A percentile compares a stretch with the other conserved stretches of the same genome.
Evolutionary conservation across 2,329 filamentous ascomycete species (phyloP).

Genomic region (Fusarium sacchari): DNA sequence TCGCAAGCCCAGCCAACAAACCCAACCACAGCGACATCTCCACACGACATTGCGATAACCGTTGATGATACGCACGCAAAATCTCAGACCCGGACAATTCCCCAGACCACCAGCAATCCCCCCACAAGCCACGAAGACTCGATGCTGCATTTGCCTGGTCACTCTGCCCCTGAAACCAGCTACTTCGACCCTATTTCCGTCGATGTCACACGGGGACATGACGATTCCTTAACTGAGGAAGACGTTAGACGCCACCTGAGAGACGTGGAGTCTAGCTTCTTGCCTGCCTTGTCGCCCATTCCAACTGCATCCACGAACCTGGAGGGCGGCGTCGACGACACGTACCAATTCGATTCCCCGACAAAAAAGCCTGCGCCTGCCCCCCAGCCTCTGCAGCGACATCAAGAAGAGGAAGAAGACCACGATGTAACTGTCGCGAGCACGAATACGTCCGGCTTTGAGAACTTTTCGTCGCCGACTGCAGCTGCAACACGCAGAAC

Average conservation of each 20-base stretch:
- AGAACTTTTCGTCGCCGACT: slow-evolving; percentile 65
- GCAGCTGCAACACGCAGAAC: slow-evolving; percentile 64
- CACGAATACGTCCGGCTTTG: slow-evolving; percentile 61
- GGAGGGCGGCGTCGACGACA: slow-evolving; percentile 60
- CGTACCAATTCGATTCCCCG: slow-evolving; percentile 65
- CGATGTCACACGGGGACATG: slow-evolving; percentile 46
- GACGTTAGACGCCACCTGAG: slow-evolving; percentile 66
- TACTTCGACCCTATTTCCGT: slow-evolving; percentile 54
- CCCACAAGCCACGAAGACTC: slow-evolving; percentile 28
- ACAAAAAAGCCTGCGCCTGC: slow-evolving; percentile 46
- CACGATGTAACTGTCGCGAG: slow-evolving; percentile 46
- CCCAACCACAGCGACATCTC: slow-evolving; percentile 19
- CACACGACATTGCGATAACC: slow-evolving; percentile 31
- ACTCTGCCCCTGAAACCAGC: slow-evolving; percentile 51
- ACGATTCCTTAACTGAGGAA: slow-evolving; percentile 64
- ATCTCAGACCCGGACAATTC: slow-evolving; percentile 6
- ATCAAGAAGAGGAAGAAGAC: slow-evolving; percentile 24
- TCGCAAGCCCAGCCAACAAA: slow-evolving; percentile 16
- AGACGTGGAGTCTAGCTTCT: slow-evolving; percentile 74
- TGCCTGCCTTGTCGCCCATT: slow-evolving; percentile 67
- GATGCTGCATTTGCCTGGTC: slow-evolving; percentile 29
- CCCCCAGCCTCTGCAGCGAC: slow-evolving; percentile 10
- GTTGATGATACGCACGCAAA: slow-evolving; percentile 24
- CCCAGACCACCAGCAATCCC: neutral
- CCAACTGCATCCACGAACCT: slow-evolving; percentile 54